Evolutionary conservation across 805 yeast species (phyloP).

Genomic region (Candida sphagnicola): DNA sequence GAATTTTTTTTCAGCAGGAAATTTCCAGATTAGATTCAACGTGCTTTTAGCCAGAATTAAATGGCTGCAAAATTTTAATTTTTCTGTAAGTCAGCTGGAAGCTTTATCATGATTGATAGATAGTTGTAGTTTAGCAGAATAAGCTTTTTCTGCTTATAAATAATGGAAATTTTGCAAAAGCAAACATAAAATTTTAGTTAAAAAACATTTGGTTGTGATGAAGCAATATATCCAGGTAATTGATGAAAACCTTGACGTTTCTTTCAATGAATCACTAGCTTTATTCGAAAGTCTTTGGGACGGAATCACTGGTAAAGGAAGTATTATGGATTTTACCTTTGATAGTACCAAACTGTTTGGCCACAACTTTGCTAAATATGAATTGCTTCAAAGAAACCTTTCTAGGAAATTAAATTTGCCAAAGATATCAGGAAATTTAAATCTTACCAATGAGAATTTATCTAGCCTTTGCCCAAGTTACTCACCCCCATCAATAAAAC

Average conservation of each 20-base stretch:
- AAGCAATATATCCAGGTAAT: slow-evolving; percentile 11
- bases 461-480: slow-evolving; percentile 9
- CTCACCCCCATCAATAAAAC: slow-evolving; percentile 11
- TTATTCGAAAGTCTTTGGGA: neutral
- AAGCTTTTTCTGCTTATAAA: no score
- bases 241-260: slow-evolving; percentile 13
- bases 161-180: no score
- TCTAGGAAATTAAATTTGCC: slow-evolving; percentile 1
- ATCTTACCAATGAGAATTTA: neutral
- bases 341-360: slow-evolving; percentile 3
- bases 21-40: no score
- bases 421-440: neutral
- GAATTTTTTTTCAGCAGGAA: no score
- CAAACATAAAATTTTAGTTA: no score
- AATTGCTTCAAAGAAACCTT: neutral
- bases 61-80: no score
- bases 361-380: neutral
- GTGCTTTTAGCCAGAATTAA: no score
- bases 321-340: neutral
- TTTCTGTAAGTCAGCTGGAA: no score
- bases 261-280: neutral
- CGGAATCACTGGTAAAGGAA: neutral
- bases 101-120: no score
- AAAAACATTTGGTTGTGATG: no score
- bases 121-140: no score